Evolutionary conservation across 495 filamentous ascomycete species (phyloP).

Genomic region (Amniculicola lignicola): DNA sequence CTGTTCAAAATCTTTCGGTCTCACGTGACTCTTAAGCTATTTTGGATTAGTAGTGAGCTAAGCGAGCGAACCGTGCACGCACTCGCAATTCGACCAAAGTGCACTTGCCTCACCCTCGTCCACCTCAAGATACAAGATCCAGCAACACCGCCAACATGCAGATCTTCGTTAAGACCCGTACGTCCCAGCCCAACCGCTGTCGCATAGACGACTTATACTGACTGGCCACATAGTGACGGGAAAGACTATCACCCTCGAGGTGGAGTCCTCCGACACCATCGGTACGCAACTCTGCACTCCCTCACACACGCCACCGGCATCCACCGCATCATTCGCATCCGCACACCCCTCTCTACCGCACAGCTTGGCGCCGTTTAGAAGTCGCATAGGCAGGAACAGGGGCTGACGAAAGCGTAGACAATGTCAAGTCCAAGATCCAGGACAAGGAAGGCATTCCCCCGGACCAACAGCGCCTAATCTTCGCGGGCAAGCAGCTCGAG

Average conservation of each 20-base stretch:
- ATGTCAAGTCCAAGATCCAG: conserved; percentile 61
- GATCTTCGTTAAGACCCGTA: conserved; percentile 48
- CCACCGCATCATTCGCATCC: neutral
- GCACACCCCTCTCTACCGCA: neutral
- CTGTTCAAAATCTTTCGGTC: no score
- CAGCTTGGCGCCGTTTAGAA: neutral
- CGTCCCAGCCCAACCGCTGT: conserved; percentile 17
- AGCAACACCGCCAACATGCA: conserved; percentile 22
- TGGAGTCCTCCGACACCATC: conserved; percentile 98
- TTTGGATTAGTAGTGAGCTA: no score
- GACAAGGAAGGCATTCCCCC: conserved; percentile 99
- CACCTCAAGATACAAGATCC: conserved; percentile 22
- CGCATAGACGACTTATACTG: no score
- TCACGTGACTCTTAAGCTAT: no score
- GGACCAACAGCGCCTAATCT: conserved; percentile 99
- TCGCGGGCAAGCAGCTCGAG: conserved; percentile 99
- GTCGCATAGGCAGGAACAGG: neutral
- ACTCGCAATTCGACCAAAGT: conserved; percentile 4
- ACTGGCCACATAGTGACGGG: conserved; percentile 58
- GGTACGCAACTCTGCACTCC: conserved; percentile 38
- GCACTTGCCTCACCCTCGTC: neutral
- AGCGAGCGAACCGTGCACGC: no score
- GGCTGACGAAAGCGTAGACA: conserved; percentile 31
- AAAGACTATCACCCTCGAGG: conserved; percentile 99
- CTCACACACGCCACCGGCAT: no score